Percentiles rank a stretch among this genome's conserved stretches.
These are phyloP conservation scores for Pichia scutulata DNA, from an alignment of 805 yeast species.

Conservation along the genomic window DNA sequence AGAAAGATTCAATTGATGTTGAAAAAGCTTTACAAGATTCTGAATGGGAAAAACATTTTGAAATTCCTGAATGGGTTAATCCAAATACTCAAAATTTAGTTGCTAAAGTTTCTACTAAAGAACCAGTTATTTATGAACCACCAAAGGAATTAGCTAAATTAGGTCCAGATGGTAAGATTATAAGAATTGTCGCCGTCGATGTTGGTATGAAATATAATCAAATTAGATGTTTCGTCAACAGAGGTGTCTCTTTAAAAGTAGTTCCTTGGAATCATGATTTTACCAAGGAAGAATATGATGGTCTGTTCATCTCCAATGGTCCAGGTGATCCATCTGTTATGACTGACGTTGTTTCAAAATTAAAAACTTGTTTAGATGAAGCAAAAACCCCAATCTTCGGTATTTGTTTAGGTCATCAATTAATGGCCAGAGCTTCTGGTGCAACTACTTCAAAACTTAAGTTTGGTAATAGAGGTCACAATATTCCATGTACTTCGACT, in stretches of 20 bases:
- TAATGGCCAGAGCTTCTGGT: slow-evolving; percentile 91
- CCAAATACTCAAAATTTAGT: slow-evolving; percentile 91
- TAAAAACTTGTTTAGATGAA: slow-evolving; percentile 49
- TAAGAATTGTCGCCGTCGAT: slow-evolving; percentile 85
- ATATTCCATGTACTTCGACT: slow-evolving; percentile 85
- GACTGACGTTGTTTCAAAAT: slow-evolving; percentile 54
- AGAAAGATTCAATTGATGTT: slow-evolving; percentile 27
- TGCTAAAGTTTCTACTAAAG: slow-evolving; percentile 74
- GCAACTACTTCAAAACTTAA: slow-evolving; percentile 87
- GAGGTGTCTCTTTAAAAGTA: slow-evolving; percentile 93
- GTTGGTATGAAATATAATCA: slow-evolving; percentile 98
- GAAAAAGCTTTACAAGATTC: slow-evolving; percentile 11
- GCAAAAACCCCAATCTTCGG: slow-evolving; percentile 89
- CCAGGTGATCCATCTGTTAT: slow-evolving; percentile 98
- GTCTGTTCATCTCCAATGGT: slow-evolving; percentile 94
- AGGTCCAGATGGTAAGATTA: slow-evolving; percentile 65
- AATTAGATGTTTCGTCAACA: slow-evolving; percentile 89
- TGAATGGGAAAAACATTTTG: slow-evolving; percentile 55
- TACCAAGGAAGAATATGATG: slow-evolving; percentile 77
- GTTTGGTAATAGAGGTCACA: slow-evolving; percentile 99
- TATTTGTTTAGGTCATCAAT: slow-evolving; percentile 97
- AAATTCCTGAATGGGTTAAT: slow-evolving; percentile 82
- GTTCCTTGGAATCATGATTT: slow-evolving; percentile 95
- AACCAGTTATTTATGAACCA: slow-evolving; percentile 74
- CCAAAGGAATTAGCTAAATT: slow-evolving; percentile 41